Base-by-base conservation (phyloP, 768 basidiomycete species). In the Brasilioporus rufonigricans region DNA sequence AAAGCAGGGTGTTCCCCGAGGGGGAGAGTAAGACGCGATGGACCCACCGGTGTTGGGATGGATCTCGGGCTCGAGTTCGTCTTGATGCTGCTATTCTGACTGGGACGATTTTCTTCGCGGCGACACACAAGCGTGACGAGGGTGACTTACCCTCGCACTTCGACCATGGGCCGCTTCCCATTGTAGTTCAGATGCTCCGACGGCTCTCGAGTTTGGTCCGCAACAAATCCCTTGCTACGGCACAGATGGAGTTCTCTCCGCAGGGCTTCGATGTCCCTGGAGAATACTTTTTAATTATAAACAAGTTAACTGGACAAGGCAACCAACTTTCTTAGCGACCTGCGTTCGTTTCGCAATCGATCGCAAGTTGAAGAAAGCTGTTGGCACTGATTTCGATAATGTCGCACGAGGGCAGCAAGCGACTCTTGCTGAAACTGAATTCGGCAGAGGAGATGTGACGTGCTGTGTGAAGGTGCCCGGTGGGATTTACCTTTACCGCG, bases 371-470 rank as follows among this genome's bases (percentile, higher is more conserved):
- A 53, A 44, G 64, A 62, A 48, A 71, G 61, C 18, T 88, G 84
- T 31, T 80, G 68, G 59, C 80, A 78, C 57, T 83, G 81, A 12
- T 73, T 65, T 58, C 81, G 84, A 63, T 86, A 87, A 58, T 81
- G 80, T 41, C 82, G 78, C 40, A 90, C 79, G 56, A 90, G 82
- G 29, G 80, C 75, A 5, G 84, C 83, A 71, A 92, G 80, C 12
- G 82, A 81, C 60, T 89, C 87, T 71, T 88, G 83, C 70, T 93
- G 91, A 62, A 91, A 91, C 89, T 92, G 60, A 16, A 31, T 18
- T 33, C 21, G 56, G 29, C 36, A 24, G 35, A 26, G 32, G 18
- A 46, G 35, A 36, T n/a, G 36, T 50, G 39, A 29, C 12, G 50
- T 18, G 19, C n/a, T 24, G n/a, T 16, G 24, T 5, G 8, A 32